Evolutionary conservation across 495 filamentous ascomycete genomes (phyloP), one percentile per base, ranked within the genome.

Genomic region (Penicillium tannophilum): DNA sequence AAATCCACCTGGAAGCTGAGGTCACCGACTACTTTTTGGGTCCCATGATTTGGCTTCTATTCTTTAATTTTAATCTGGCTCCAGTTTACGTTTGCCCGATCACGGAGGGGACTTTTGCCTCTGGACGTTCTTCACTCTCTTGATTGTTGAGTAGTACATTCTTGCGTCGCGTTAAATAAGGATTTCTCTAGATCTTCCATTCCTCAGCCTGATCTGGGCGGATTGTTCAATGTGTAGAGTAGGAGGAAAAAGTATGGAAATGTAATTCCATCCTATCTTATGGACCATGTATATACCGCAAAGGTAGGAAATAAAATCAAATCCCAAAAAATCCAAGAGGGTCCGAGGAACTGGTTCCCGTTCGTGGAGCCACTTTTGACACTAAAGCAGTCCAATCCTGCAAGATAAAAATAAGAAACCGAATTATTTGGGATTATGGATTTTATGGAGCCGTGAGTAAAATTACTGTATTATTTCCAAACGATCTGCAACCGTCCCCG

Each of bases 401-500:
- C 55, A 60, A 50, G 55, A 63, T 61, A 61, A 64, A 57, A 59
- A 42, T 50, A 51, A 39, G 39, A 44, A 14, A 31, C 35, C 19
- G 48, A 51, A 51, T 55, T 55, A 47, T 55, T 55, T 55, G 53
- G 33, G 23, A 55, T 46, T 55, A 46, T 55, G 26, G 53, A 23
- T 12, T 46, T 19, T 20, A 46, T 46, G 53, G 20, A 51, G 49
- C 33, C 12, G 11, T 33, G 42, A 55, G 50, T 54, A 49, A 52
- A 55, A 55, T 46, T 58, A 60, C 54, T 50, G 61, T 63, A 63
- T 23, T 57, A 42, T 51, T 63, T 63, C 51, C 59, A 58, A 71
- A 64, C 63, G 76, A 79, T 78, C 76, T 77, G 75, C 76, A 74
- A 74, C 68, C 69, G 69, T 67, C 75, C 69, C 69, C 67, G 69